Percentiles rank a stretch among this genome's conserved stretches.
Conservation (phyloP, 306 rosid genomes). For the Hippophae tibetana region DNA sequence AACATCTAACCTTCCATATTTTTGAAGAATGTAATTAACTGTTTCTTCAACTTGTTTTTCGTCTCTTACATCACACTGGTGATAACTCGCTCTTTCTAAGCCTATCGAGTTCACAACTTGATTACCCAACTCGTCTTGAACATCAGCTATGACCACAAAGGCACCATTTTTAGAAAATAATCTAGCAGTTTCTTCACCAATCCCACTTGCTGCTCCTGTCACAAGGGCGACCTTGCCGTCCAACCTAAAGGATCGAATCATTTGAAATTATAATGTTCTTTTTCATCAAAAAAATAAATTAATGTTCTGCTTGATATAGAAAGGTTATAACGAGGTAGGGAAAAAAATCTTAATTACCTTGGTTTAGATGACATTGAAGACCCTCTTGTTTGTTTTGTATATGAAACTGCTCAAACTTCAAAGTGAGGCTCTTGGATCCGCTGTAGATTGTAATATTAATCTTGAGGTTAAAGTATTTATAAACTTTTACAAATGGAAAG, state of each 20-base stretch:
- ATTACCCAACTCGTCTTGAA: conserved; percentile 68
- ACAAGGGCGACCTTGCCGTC: conserved; percentile 77
- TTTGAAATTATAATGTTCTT: too few relatives aligned
- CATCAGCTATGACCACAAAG: conserved; percentile 49
- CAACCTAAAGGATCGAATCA: conserved; percentile 28
- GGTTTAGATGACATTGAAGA: conserved; percentile 22
- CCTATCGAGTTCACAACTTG: conserved; percentile 44
- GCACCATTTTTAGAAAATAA: conserved; percentile 64
- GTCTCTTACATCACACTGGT: conserved; percentile 73
- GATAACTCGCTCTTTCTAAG: conserved; percentile 36
- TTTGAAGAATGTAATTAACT: conserved; percentile 39
- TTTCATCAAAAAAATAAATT: background rate
- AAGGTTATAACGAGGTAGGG: background rate
- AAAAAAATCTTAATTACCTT: conserved; percentile 27
- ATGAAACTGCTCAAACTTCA: too few relatives aligned
- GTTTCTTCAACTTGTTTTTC: conserved; percentile 63
- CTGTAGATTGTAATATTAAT: too few relatives aligned
- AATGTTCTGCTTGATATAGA: conserved; percentile 6
- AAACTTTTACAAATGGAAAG: too few relatives aligned
- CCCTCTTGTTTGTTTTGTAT: background rate
- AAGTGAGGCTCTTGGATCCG: too few relatives aligned
- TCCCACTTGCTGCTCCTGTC: conserved; percentile 85
- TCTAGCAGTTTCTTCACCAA: conserved; percentile 65
- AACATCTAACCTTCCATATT: conserved; percentile 51
- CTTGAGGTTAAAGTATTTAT: conserved; percentile 1